phyloP scores from a whole-genome alignment of 2,329 filamentous ascomycete genomes.

The Aureobasidium sp. region DNA sequence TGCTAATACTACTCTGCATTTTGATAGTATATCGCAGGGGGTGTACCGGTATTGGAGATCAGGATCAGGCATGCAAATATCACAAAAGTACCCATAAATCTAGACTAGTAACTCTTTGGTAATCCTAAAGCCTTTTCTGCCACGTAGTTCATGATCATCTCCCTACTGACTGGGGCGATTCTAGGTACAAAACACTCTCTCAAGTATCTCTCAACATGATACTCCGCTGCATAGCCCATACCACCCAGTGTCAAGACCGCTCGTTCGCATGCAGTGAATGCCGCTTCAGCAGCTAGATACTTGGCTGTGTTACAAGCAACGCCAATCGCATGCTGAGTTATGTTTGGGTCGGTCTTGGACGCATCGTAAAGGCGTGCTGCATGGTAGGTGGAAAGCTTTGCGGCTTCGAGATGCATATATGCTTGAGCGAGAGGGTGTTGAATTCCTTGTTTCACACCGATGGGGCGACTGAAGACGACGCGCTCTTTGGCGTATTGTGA shows the following conservation, averaged over 20 bases:
- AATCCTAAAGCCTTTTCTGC: slow-evolving; percentile 47
- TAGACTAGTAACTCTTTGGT: slow-evolving; percentile 54
- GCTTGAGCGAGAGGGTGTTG: slow-evolving; percentile 58
- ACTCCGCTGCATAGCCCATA: slow-evolving; percentile 57
- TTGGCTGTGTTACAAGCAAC: slow-evolving; percentile 50
- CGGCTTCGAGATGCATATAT: slow-evolving; percentile 55
- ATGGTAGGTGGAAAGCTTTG: slow-evolving; percentile 53
- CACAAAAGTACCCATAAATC: background rate
- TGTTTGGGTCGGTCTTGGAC: slow-evolving; percentile 30
- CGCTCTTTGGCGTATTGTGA: slow-evolving; percentile 58
- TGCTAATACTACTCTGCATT: too few relatives aligned
- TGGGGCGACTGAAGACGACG: slow-evolving; percentile 55
- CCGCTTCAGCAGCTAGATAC: slow-evolving; percentile 52
- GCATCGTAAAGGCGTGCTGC: slow-evolving; percentile 51
- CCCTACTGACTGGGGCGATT: slow-evolving; percentile 51
- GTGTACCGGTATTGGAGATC: too few relatives aligned
- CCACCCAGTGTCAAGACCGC: slow-evolving; percentile 52
- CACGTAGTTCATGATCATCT: slow-evolving; percentile 17
- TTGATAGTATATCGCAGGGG: too few relatives aligned
- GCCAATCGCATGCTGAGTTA: slow-evolving; percentile 40
- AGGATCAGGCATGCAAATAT: too few relatives aligned
- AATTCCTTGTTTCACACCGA: slow-evolving; percentile 59
- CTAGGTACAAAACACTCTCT: slow-evolving; percentile 51
- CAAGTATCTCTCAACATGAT: slow-evolving; percentile 53
- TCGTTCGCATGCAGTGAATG: slow-evolving; percentile 51